Evolutionary conservation across 2,329 filamentous ascomycete species (phyloP).

Genomic region (Aspergillus quadricinctus): DNA sequence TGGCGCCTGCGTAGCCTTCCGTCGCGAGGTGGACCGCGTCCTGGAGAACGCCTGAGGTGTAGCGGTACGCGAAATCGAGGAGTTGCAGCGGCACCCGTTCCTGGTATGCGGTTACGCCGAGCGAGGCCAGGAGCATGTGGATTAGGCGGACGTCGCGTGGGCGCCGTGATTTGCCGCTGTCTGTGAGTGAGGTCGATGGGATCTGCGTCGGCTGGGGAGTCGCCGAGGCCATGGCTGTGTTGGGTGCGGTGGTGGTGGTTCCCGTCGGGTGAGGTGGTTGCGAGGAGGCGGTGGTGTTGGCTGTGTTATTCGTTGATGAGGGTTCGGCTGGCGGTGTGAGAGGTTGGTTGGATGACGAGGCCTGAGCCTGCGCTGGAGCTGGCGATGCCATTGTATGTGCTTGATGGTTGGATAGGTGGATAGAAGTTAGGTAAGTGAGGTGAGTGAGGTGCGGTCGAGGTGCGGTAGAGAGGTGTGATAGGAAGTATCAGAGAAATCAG

Average conservation of each 20-base stretch:
- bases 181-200: slow-evolving; percentile 43
- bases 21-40: slow-evolving; percentile 50
- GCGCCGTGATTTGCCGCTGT: slow-evolving; percentile 44
- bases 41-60: slow-evolving; percentile 50
- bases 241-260: slow-evolving; percentile 18
- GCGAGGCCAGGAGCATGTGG: slow-evolving; percentile 47
- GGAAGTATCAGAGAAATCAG: neutral
- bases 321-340: slow-evolving; percentile 43
- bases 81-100: slow-evolving; percentile 51
- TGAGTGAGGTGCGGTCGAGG: neutral
- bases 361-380: slow-evolving; percentile 27
- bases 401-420: neutral
- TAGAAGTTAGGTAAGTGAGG: neutral
- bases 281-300: slow-evolving; percentile 14
- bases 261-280: slow-evolving; percentile 17
- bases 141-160: slow-evolving; percentile 49
- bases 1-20: slow-evolving; percentile 46
- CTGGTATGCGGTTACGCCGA: slow-evolving; percentile 48
- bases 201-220: slow-evolving; percentile 31
- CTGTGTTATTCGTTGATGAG: slow-evolving; percentile 22
- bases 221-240: slow-evolving; percentile 12
- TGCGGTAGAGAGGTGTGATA: neutral
- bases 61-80: slow-evolving; percentile 51
- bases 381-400: slow-evolving; percentile 31
- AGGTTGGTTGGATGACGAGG: slow-evolving; percentile 31